phyloP scores from a whole-genome alignment of 768 basidiomycete species.

The Suillus spraguei region DNA sequence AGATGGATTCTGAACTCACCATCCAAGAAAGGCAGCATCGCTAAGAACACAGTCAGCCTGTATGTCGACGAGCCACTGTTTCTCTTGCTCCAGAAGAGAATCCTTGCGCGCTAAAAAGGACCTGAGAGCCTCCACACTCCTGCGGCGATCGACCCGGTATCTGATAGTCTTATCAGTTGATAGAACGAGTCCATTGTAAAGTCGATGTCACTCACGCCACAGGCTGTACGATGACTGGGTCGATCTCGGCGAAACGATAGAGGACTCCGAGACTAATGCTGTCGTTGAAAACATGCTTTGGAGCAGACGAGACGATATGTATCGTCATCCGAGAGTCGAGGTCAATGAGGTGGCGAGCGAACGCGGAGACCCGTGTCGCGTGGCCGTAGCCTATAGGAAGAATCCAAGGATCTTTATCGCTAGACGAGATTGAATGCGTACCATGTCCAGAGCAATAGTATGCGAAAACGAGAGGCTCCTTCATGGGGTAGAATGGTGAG shows the following conservation, averaged over 20 bases:
- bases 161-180: slow-evolving; percentile 34
- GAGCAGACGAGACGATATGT: slow-evolving; percentile 75
- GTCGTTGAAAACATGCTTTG: slow-evolving; percentile 68
- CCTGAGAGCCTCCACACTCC: slow-evolving; percentile 64
- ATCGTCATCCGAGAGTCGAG: slow-evolving; percentile 48
- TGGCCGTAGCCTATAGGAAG: slow-evolving; percentile 71
- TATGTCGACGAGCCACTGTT: slow-evolving; percentile 55
- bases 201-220: slow-evolving; percentile 58
- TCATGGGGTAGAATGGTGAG: not conserved
- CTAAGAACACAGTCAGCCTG: slow-evolving; percentile 64
- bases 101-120: slow-evolving; percentile 61
- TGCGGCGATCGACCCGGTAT: slow-evolving; percentile 72
- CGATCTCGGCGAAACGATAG: slow-evolving; percentile 74
- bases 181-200: slow-evolving; percentile 10
- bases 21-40: slow-evolving; percentile 79
- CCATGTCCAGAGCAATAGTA: slow-evolving; percentile 83
- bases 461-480: slow-evolving; percentile 42
- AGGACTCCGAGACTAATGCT: slow-evolving; percentile 61
- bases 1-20: slow-evolving; percentile 43
- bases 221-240: slow-evolving; percentile 81
- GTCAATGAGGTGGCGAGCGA: slow-evolving; percentile 59
- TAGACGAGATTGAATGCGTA: slow-evolving; percentile 30
- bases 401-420: slow-evolving; percentile 6
- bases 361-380: slow-evolving; percentile 80
- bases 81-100: slow-evolving; percentile 53